These are phyloP conservation scores for Cerioporus squamosus DNA, from an alignment of 1,284 basidiomycete genomes.

Conservation along the genomic window DNA sequence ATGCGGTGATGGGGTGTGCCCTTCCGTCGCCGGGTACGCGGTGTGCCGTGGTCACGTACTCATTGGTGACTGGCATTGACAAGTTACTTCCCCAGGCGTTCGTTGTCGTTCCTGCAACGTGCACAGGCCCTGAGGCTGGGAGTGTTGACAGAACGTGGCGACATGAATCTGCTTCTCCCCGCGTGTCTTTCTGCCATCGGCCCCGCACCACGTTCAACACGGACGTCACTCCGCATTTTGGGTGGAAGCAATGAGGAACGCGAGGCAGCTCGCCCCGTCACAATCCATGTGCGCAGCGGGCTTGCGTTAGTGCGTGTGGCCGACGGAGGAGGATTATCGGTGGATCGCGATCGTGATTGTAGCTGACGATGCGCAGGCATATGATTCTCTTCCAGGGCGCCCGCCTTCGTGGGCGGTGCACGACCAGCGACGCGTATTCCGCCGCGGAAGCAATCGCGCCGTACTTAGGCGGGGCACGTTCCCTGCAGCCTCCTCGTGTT, in stretches of 20 bases:
- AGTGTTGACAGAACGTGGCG: too few relatives aligned
- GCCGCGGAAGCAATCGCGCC: slow-evolving; percentile 12
- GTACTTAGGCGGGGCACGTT: neutral
- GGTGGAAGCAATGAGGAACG: too few relatives aligned
- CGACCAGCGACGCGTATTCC: neutral
- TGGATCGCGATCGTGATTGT: slow-evolving; percentile 8
- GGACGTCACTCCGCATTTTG: too few relatives aligned
- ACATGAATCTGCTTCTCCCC: too few relatives aligned
- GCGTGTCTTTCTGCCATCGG: neutral
- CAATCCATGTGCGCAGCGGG: too few relatives aligned
- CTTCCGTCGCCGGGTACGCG: neutral
- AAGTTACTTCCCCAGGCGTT: too few relatives aligned
- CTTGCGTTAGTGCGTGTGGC: too few relatives aligned
- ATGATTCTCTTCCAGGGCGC: slow-evolving; percentile 12
- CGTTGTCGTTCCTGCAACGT: neutral
- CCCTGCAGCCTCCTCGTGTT: neutral
- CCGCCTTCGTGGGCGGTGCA: neutral
- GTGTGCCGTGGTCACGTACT: too few relatives aligned
- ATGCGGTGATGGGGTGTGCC: neutral
- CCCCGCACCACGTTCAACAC: neutral
- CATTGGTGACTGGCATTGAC: too few relatives aligned
- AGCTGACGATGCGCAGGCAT: neutral
- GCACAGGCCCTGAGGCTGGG: neutral
- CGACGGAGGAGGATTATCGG: slow-evolving; percentile 9
- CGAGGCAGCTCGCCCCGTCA: too few relatives aligned